Evolutionary conservation across 2,329 filamentous ascomycete species (phyloP).

Genomic region (Aspergillus bombycis): DNA sequence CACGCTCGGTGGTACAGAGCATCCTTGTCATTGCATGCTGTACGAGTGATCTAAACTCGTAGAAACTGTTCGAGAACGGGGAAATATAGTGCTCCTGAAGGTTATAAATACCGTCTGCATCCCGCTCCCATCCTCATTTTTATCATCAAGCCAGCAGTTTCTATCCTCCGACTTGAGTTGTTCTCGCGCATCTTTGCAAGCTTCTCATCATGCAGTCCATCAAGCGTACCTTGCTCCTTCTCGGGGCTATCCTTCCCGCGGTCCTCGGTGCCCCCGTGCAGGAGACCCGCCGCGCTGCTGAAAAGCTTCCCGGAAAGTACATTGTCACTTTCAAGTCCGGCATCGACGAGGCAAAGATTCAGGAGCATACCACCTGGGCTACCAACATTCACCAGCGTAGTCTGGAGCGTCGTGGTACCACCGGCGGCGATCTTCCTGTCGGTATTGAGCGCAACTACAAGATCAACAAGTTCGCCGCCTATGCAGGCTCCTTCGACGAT

Average conservation of each 20-base stretch:
- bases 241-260: conserved; percentile 27
- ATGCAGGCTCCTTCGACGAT: conserved; percentile 50
- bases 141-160: conserved; percentile 8
- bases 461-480: conserved; percentile 48
- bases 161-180: conserved; percentile 4
- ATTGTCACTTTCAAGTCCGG: conserved; percentile 30
- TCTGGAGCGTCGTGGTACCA: conserved; percentile 17
- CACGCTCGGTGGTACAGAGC: conserved; percentile 13
- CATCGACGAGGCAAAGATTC: conserved; percentile 20
- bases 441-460: conserved; percentile 48
- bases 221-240: conserved; percentile 25
- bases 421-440: conserved; percentile 18
- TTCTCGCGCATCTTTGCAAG: conserved; percentile 3
- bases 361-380: conserved; percentile 25
- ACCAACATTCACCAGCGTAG: conserved; percentile 25
- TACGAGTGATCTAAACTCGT: conserved; percentile 1
- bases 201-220: conserved; percentile 22
- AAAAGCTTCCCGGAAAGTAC: conserved; percentile 28
- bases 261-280: conserved; percentile 22
- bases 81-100: conserved; percentile 3
- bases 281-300: conserved; percentile 13
- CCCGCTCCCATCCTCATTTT: background rate
- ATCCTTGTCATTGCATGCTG: conserved; percentile 10
- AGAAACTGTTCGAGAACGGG: background rate
- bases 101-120: conserved; percentile 13